phyloP scores from a whole-genome alignment of 345 rosid species.

The Linum lewisii region DNA sequence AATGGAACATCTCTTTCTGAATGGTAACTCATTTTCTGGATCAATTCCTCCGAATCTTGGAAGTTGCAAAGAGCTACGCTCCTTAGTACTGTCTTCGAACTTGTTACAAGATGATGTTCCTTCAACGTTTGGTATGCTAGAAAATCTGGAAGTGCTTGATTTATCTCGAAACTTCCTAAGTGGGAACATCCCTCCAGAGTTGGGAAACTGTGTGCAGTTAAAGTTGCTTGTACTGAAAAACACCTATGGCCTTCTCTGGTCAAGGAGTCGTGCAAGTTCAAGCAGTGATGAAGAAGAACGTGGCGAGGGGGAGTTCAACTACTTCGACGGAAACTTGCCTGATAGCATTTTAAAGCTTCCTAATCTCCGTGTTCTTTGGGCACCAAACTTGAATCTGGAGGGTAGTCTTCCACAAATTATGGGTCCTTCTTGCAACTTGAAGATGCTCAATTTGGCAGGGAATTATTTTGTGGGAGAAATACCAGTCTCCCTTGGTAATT shows the following conservation, averaged over 20 bases:
- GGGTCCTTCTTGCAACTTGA: conserved; percentile 23
- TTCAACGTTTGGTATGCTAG: conserved; percentile 20
- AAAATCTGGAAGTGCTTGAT: conserved; percentile 37
- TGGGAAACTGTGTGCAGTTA: conserved; percentile 29
- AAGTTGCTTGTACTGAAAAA: conserved; percentile 31
- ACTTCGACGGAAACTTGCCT: conserved; percentile 30
- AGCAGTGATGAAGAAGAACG: conserved; percentile 15
- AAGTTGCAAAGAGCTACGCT: conserved; percentile 25
- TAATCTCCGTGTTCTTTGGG: conserved; percentile 34
- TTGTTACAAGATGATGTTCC: conserved; percentile 33
- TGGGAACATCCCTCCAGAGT: conserved; percentile 32
- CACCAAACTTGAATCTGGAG: conserved; percentile 28
- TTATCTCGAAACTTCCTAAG: conserved; percentile 37
- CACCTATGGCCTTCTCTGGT: conserved; percentile 26
- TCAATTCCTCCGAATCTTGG: conserved; percentile 33
- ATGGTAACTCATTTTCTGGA: conserved; percentile 32
- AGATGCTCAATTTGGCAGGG: conserved; percentile 36
- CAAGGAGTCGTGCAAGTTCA: conserved; percentile 13
- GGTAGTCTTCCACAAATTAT: conserved; percentile 26
- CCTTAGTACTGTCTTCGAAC: conserved; percentile 33
- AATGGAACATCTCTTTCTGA: conserved; percentile 31
- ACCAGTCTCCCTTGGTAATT: conserved; percentile 20
- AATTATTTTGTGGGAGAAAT: conserved; percentile 31
- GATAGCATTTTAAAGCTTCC: conserved; percentile 27
- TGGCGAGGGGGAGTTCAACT: conserved; percentile 33